phyloP scores from a whole-genome alignment of 345 rosid genomes.

The Mangifera indica region DNA sequence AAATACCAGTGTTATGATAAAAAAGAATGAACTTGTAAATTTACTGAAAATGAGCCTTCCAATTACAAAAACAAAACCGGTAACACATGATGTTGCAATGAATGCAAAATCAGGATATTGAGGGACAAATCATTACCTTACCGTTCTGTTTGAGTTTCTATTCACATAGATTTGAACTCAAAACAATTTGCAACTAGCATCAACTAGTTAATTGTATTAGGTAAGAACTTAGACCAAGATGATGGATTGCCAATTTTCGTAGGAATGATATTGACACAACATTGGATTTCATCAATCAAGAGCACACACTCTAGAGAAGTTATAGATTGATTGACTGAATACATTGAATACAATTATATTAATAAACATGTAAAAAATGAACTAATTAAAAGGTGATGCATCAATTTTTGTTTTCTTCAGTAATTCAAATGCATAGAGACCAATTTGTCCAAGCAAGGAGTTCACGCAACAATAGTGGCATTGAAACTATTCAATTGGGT shows the following conservation, averaged over 20 bases:
- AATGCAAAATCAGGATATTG: not conserved
- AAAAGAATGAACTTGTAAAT: not conserved
- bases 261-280: not conserved
- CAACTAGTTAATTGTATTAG: not conserved
- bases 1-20: not conserved
- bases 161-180: not conserved
- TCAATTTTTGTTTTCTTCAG: not conserved
- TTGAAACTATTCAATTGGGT: not conserved
- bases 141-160: not conserved
- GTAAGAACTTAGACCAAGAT: not conserved
- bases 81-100: not conserved
- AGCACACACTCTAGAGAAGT: too few species aligned
- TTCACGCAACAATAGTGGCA: too few species aligned
- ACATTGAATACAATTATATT: not conserved
- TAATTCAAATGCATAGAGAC: not conserved
- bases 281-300: slow-evolving; percentile 1
- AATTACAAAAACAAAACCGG: not conserved
- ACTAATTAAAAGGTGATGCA: too few species aligned
- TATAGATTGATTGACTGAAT: too few species aligned
- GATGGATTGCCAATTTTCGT: not conserved
- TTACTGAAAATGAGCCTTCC: not conserved
- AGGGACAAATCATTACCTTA: not conserved
- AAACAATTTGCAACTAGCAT: not conserved
- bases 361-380: too few species aligned
- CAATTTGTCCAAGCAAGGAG: not conserved